Conservation (phyloP, 768 basidiomycete species). For the Amyloporia xantha region DNA sequence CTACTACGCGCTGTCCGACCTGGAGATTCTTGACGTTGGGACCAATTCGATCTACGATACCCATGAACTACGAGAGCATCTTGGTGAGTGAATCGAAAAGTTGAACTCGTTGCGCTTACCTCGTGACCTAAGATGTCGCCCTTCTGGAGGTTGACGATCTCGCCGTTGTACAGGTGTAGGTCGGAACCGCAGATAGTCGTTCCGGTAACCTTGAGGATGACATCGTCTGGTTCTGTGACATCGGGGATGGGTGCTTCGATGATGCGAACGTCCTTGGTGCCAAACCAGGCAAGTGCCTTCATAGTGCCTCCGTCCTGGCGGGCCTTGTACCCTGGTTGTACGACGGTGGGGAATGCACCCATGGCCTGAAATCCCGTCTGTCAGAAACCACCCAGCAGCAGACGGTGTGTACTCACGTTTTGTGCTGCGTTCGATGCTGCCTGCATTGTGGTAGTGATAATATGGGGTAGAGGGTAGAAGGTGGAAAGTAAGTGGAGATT, state of each 20-base stretch:
- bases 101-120: no score
- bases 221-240: slow-evolving; percentile 68
- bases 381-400: background rate
- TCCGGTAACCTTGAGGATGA: slow-evolving; percentile 70
- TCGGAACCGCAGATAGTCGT: slow-evolving; percentile 54
- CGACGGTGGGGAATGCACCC: slow-evolving; percentile 33
- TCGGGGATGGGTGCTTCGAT: slow-evolving; percentile 46
- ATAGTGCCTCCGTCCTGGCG: slow-evolving; percentile 50
- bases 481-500: background rate
- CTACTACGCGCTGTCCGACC: slow-evolving; percentile 68
- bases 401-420: slow-evolving; percentile 14
- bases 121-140: slow-evolving; percentile 77
- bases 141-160: slow-evolving; percentile 60
- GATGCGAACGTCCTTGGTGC: slow-evolving; percentile 40
- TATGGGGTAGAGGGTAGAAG: background rate
- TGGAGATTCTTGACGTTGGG: slow-evolving; percentile 54
- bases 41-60: slow-evolving; percentile 59
- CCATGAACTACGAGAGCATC: slow-evolving; percentile 45
- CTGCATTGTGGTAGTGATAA: slow-evolving; percentile 20
- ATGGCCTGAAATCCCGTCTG: slow-evolving; percentile 16
- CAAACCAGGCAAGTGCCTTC: slow-evolving; percentile 68
- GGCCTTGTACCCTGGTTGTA: slow-evolving; percentile 39
- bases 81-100: background rate
- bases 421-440: slow-evolving; percentile 24
- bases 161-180: slow-evolving; percentile 60